Percentiles rank a stretch among this genome's conserved stretches.
Conservation (phyloP, 805 yeast species). For the Metschnikowia orientalis region DNA sequence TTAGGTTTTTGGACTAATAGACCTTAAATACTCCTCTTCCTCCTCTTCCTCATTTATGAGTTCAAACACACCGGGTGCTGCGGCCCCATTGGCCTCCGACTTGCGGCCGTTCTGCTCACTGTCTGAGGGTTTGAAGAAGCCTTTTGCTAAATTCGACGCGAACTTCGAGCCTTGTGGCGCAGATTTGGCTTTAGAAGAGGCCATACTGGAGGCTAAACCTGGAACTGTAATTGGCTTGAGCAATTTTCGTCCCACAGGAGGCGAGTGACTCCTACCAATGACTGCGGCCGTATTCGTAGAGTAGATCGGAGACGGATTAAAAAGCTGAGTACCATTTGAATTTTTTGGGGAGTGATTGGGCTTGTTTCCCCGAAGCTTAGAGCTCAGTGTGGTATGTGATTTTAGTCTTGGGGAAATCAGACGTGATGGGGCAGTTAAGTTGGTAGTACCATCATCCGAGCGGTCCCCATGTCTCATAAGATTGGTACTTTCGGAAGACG, state of each 20-base stretch:
- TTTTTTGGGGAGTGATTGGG: slow-evolving; percentile 4
- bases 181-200: slow-evolving; percentile 1
- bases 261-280: slow-evolving; percentile 3
- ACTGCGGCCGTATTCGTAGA: slow-evolving; percentile 4
- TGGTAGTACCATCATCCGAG: slow-evolving; percentile 7
- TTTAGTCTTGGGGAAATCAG: slow-evolving; percentile 11
- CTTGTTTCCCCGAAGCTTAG: slow-evolving; percentile 6
- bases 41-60: slow-evolving; percentile 6
- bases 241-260: slow-evolving; percentile 3
- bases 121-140: slow-evolving; percentile 1
- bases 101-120: slow-evolving; percentile 3
- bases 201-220: not conserved
- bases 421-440: slow-evolving; percentile 5
- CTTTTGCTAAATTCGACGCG: not conserved
- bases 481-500: slow-evolving; percentile 33
- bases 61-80: slow-evolving; percentile 2
- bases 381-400: slow-evolving; percentile 10
- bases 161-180: not conserved
- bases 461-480: slow-evolving; percentile 10
- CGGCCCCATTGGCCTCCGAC: not conserved
- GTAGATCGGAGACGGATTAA: slow-evolving; percentile 9
- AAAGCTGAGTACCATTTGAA: slow-evolving; percentile 4
- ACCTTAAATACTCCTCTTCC: not conserved
- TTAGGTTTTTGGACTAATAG: not conserved
- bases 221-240: not conserved